A percentile compares a stretch with the other conserved stretches of the same genome.
Conservation (phyloP, 1,139 yeast species). For the Yarrowia galli region DNA sequence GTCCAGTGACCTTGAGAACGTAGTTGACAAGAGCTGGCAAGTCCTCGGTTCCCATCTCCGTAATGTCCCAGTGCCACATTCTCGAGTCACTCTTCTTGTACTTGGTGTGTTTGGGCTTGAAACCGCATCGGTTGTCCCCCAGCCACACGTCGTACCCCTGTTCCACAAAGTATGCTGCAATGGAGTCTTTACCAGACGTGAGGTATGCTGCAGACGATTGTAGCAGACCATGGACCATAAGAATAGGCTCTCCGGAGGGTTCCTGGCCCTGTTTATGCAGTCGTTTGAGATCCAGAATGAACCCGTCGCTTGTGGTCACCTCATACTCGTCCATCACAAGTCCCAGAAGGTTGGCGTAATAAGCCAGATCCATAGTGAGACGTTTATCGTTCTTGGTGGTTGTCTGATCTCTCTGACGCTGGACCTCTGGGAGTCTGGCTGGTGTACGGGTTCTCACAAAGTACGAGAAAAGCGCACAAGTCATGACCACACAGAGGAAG, state of each 20-base stretch:
- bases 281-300: constrained; percentile 67
- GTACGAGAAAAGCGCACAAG: constrained; percentile 45
- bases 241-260: constrained; percentile 59
- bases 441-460: constrained; percentile 15
- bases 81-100: constrained; percentile 58
- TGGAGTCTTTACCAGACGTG: constrained; percentile 75
- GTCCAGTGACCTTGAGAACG: constrained; percentile 57
- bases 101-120: constrained; percentile 66
- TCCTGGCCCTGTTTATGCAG: constrained; percentile 57
- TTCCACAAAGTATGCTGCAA: constrained; percentile 68
- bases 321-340: constrained; percentile 65
- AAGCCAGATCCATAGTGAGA: constrained; percentile 61
- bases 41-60: constrained; percentile 79
- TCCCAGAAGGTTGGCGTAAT: constrained; percentile 69
- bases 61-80: constrained; percentile 80
- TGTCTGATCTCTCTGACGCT: not conserved
- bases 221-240: constrained; percentile 83
- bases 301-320: constrained; percentile 83
- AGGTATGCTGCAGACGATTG: constrained; percentile 88
- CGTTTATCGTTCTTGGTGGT: constrained; percentile 47
- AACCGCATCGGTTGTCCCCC: constrained; percentile 90
- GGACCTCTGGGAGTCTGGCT: constrained; percentile 11
- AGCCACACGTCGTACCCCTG: constrained; percentile 91
- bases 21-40: constrained; percentile 73
- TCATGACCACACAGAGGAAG: constrained; percentile 49